Base-by-base conservation (phyloP, 805 yeast species). In the Lipomyces lipofer region DNA sequence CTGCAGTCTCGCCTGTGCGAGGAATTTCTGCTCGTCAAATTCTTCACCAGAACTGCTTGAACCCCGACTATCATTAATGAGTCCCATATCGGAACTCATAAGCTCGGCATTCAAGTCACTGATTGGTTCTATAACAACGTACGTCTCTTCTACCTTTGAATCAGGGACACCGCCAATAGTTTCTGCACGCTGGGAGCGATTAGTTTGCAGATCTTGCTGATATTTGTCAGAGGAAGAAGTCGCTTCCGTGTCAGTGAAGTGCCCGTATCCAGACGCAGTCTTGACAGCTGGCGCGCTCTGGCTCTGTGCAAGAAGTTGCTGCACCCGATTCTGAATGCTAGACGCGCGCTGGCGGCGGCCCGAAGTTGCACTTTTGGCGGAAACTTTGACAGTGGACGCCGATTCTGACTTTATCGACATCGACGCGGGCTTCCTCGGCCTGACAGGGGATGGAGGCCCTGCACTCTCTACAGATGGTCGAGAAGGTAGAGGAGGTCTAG, bases 251-350 rank as follows among this genome's bases (percentile, higher is more conserved):
- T 75, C 81, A 0, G 87, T 80, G 63, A 77, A 85, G 63, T 80
- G 79, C 1, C 94, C 94, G 67, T 86, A 86, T 0, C 94, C 94
- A 2, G 76, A 69, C 0, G 92, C 92, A 0, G 88, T 79, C 60
- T 78, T 81, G 10, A 69, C 63, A 0, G 74, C 68, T 1, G 75
- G 75, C 4, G 78, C 74, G 38, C 39, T 22, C 43, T 59, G 61
- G 17, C 52, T 38, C 21, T 61, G 60, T 6, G 56, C 46, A 1
- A 60, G 27, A 7, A 60, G 52, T 12, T 33, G 12, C 30, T 60
- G 63, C n/a, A 60, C 56, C 7, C 63, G 49, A 65, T 58, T 59
- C 52, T 30, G 69, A 51, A 52, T 64, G 40, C 62, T 58, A 10
- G 36, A 19, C 21, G 56, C 56, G 5, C 60, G 36, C 7, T 52